Evolutionary conservation across 148 eudicot species (phyloP).

Genomic region (Selenicereus undatus): DNA sequence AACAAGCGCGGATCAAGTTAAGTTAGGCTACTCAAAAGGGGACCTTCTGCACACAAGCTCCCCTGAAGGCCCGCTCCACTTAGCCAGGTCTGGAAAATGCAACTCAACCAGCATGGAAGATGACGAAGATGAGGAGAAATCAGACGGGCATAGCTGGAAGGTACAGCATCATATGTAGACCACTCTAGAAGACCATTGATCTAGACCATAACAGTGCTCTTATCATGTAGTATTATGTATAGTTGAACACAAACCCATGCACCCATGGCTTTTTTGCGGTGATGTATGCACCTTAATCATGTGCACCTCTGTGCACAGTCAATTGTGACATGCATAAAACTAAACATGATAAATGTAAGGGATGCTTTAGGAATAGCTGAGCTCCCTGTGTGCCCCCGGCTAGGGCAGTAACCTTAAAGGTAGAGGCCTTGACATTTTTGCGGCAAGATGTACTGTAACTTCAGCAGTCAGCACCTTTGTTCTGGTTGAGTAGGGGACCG

Average conservation of each 20-base stretch:
- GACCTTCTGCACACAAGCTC: conserved; percentile 27
- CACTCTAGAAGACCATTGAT: conserved; percentile 1
- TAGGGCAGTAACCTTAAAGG: conserved; percentile 9
- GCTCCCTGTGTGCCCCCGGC: conserved; percentile 14
- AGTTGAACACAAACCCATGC: background rate
- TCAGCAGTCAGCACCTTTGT: background rate
- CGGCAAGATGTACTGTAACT: conserved; percentile 2
- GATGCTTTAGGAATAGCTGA: background rate
- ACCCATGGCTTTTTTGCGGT: background rate
- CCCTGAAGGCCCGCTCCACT: conserved; percentile 40
- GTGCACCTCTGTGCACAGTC: background rate
- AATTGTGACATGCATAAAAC: background rate
- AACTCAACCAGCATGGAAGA: conserved; percentile 36
- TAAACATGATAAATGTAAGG: background rate
- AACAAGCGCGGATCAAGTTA: conserved; percentile 18
- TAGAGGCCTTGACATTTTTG: conserved; percentile 26
- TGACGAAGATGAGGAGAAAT: conserved; percentile 48
- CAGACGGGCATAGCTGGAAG: conserved; percentile 42
- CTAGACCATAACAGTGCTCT: background rate
- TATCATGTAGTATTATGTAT: background rate
- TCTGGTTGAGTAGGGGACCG: background rate
- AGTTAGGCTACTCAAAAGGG: conserved; percentile 22
- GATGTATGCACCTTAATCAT: background rate
- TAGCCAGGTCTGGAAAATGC: conserved; percentile 24
- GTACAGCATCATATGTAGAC: conserved; percentile 11